A percentile compares a stretch with the other conserved stretches of the same genome.
phyloP scores from a whole-genome alignment of 106 monocot genomes.

The Acorus gramineus region DNA sequence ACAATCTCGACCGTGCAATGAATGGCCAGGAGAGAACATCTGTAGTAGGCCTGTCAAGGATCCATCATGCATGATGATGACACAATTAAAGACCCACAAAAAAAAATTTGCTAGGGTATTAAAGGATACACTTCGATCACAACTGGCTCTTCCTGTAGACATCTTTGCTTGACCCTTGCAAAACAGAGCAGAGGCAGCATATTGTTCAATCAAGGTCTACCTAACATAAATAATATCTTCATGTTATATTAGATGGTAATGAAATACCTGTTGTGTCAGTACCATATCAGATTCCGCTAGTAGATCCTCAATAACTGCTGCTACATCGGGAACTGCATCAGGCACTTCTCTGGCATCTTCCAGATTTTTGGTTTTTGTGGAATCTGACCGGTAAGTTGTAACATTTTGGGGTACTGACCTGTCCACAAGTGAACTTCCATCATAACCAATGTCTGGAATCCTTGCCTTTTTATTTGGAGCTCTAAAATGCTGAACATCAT shows the following conservation, averaged over 20 bases:
- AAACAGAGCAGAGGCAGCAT: background rate
- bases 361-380: constrained; percentile 21
- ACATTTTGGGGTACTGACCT: too few species aligned
- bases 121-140: constrained; percentile 70
- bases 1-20: constrained; percentile 40
- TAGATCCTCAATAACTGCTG: constrained; percentile 81
- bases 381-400: background rate
- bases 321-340: constrained; percentile 64
- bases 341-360: constrained; percentile 16
- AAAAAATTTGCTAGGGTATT: background rate
- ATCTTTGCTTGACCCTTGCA: constrained; percentile 46
- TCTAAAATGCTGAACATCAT: constrained; percentile 21
- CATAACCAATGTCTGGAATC: constrained; percentile 17
- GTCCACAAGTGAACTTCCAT: constrained; percentile 7
- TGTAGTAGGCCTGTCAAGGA: constrained; percentile 34
- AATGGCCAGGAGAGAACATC: constrained; percentile 48
- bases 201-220: background rate
- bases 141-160: constrained; percentile 22
- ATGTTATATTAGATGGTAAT: too few species aligned
- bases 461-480: constrained; percentile 34
- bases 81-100: background rate
- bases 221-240: too few species aligned
- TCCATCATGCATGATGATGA: background rate
- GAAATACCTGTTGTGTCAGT: background rate
- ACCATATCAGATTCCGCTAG: constrained; percentile 85